A percentile compares a stretch with the other conserved stretches of the same genome.
These are phyloP conservation scores for Alternaria consortialis DNA, from an alignment of 2,329 filamentous ascomycete species.

Conservation along the genomic window DNA sequence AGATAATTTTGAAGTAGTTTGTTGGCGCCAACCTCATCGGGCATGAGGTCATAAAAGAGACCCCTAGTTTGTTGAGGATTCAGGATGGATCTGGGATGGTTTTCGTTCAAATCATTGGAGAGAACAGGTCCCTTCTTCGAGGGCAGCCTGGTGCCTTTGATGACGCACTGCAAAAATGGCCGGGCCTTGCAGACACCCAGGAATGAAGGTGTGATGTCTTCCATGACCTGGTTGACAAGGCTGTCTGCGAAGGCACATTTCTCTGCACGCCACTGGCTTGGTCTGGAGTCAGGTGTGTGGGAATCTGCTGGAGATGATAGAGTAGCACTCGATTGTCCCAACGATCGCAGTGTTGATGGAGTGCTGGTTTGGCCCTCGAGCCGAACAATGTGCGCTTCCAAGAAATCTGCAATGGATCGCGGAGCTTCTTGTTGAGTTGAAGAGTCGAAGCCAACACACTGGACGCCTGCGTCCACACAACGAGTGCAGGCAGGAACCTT, in stretches of 20 bases:
- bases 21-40: conserved; percentile 43
- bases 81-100: conserved; percentile 49
- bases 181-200: conserved; percentile 46
- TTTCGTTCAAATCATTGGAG: conserved; percentile 48
- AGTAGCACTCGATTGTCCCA: conserved; percentile 22
- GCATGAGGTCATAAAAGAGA: conserved; percentile 37
- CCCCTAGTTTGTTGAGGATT: conserved; percentile 44
- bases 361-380: conserved; percentile 32
- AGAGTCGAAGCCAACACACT: conserved; percentile 48
- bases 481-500: conserved; percentile 48
- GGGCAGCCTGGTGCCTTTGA: conserved; percentile 47
- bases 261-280: conserved; percentile 25
- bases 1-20: conserved; percentile 46
- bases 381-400: conserved; percentile 45
- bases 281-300: conserved; percentile 30
- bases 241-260: conserved; percentile 42
- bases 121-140: conserved; percentile 47
- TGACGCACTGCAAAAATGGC: conserved; percentile 47
- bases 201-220: conserved; percentile 48
- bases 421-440: conserved; percentile 46
- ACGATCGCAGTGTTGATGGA: conserved; percentile 24
- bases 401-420: conserved; percentile 45
- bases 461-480: conserved; percentile 42
- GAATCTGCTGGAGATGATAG: conserved; percentile 41
- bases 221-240: conserved; percentile 47